These are phyloP conservation scores for Sanghuangporus weigelae DNA, from an alignment of 1,284 basidiomycete species.

Conservation along the genomic window DNA sequence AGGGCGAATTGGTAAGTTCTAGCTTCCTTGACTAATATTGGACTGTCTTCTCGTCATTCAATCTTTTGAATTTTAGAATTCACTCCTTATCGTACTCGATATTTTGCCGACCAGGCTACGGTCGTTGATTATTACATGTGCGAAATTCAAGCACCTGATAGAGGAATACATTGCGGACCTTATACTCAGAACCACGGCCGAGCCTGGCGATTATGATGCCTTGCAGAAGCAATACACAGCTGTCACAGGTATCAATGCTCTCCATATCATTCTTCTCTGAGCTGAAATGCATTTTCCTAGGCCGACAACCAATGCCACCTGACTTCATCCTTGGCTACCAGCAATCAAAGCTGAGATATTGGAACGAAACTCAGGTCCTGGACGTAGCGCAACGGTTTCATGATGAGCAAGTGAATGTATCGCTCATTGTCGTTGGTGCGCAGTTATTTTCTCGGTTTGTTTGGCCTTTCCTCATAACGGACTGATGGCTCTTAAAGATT, in stretches of 20 bases:
- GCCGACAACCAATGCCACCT: conserved; percentile 36
- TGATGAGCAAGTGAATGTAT: conserved; percentile 35
- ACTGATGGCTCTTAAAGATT: conserved; percentile 25
- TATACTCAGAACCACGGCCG: conserved; percentile 32
- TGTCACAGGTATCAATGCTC: conserved; percentile 29
- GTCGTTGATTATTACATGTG: conserved; percentile 40
- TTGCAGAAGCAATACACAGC: conserved; percentile 36
- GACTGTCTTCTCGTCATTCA: neutral
- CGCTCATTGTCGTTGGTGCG: conserved; percentile 35
- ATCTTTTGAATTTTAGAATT: conserved; percentile 28
- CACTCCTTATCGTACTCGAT: conserved; percentile 31
- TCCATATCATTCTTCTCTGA: neutral
- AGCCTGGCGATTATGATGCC: conserved; percentile 34
- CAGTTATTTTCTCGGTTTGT: neutral
- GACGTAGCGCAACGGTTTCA: conserved; percentile 36
- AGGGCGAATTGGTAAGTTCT: conserved; percentile 31
- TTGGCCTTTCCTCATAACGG: neutral
- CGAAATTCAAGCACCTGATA: conserved; percentile 4
- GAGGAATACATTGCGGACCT: neutral
- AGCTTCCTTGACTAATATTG: neutral
- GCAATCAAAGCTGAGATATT: conserved; percentile 39
- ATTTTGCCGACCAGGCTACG: conserved; percentile 32
- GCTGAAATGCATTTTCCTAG: conserved; percentile 17
- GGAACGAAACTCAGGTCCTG: conserved; percentile 33
- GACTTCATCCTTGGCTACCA: conserved; percentile 36